Evolutionary conservation across 139 green algal genomes (phyloP), one percentile per base, ranked within the genome.

Genomic region (Pseudopediastrum boryanum): DNA sequence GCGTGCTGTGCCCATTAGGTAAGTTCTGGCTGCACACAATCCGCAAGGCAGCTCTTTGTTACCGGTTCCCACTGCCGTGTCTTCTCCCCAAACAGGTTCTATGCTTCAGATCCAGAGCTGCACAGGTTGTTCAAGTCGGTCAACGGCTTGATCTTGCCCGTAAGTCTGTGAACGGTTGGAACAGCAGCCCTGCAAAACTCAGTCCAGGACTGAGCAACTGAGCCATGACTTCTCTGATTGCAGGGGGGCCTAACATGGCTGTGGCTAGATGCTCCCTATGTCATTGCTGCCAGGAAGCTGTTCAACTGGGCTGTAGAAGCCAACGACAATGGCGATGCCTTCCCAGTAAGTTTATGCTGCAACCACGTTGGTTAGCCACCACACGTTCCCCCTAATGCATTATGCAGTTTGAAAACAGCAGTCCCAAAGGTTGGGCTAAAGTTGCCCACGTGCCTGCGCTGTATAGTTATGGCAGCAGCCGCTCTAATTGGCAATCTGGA

Each of bases 211-310:
- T 42, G 29, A 33, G 27, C 43, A 35, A 46, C 44, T 35, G 36
- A 29, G 6, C n/a, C 58, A 66, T 66, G 4, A 35, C 3, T 68
- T 1, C 23, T 27, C 33, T 70, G 31, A 19, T 21, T 48, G 54
- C 54, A 75, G 75, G 64, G 64, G 38, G 75, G 75, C 39, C 77
- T 96, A 12, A 96, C 92, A 0, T 92, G 93, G 79, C 71, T 96
- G 48, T 96, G 90, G 89, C 83, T 94, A 66, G 91, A 95, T 78
- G 84, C 85, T 29, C 92, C 92, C 2, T 96, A 96, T 71, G 92
- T 96, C 1, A 73, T 94, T 25, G 85, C 92, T 12, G 92, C 92
- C 0, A 85, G 89, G 64, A 96, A 96, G 90, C 88, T 96, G 29
- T 93, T 92, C 71, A 87, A 90, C 56, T 94, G 89, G 92, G 91